Evolutionary conservation across 2,329 filamentous ascomycete genomes (phyloP).

Genomic region (Diaporthe destruens): DNA sequence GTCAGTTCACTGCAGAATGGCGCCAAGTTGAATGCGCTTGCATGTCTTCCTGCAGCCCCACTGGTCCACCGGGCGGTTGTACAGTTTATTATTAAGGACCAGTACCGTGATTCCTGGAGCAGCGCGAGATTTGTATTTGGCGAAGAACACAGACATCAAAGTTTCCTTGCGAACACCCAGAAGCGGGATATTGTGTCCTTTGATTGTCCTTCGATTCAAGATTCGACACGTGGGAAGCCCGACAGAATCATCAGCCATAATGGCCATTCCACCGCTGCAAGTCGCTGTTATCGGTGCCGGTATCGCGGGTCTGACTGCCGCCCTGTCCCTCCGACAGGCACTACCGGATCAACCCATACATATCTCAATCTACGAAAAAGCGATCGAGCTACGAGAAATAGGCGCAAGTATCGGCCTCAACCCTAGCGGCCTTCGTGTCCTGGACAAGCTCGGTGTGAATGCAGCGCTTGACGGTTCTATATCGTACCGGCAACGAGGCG

Average conservation of each 20-base stretch:
- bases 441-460: conserved; percentile 52
- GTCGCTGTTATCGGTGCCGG: conserved; percentile 30
- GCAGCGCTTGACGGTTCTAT: conserved; percentile 51
- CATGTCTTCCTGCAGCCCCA: not conserved
- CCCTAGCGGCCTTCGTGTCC: conserved; percentile 53
- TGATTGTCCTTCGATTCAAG: not conserved
- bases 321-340: not conserved
- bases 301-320: conserved; percentile 29
- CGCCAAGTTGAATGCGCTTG: conserved; percentile 8
- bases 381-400: conserved; percentile 51
- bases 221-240: not conserved
- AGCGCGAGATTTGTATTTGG: not conserved
- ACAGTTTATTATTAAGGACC: not conserved
- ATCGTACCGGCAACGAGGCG: conserved; percentile 49
- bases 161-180: not conserved
- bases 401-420: conserved; percentile 54
- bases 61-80: not conserved
- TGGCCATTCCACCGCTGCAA: not conserved
- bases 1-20: not conserved
- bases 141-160: not conserved
- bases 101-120: not conserved
- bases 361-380: conserved; percentile 50
- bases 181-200: too few relatives aligned
- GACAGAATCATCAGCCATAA: not conserved
- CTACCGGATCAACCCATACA: conserved; percentile 45